Evolutionary conservation across 495 filamentous ascomycete genomes (phyloP).

Genomic region (Penicillium soppii): DNA sequence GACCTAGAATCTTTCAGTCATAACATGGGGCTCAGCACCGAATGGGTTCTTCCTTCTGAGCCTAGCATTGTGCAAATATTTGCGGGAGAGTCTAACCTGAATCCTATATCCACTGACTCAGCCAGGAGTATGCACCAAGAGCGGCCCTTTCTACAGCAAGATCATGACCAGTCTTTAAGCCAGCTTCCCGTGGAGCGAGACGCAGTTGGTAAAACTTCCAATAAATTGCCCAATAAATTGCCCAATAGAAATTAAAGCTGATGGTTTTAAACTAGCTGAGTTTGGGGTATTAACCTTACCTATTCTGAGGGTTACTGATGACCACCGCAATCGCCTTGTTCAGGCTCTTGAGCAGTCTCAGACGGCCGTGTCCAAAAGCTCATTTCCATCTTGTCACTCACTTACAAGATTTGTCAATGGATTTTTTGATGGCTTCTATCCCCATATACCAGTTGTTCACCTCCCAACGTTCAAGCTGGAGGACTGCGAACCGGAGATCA

Average conservation of each 20-base stretch:
- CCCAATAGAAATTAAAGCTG: background rate
- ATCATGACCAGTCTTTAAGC: background rate
- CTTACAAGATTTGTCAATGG: conserved; percentile 21
- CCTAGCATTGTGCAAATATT: conserved; percentile 4
- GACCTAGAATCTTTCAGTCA: conserved; percentile 17
- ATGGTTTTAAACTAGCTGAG: conserved; percentile 2
- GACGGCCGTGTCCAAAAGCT: background rate
- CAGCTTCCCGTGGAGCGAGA: conserved; percentile 8
- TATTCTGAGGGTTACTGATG: conserved; percentile 12
- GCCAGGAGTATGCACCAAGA: background rate
- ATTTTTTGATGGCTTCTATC: conserved; percentile 23
- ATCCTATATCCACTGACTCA: background rate
- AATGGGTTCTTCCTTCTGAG: conserved; percentile 8
- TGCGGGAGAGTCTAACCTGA: background rate
- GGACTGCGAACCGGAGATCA: conserved; percentile 16
- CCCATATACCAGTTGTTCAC: conserved; percentile 29
- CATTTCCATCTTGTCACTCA: conserved; percentile 13
- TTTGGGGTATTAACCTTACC: conserved; percentile 21
- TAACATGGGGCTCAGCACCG: conserved; percentile 14
- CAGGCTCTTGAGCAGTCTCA: background rate
- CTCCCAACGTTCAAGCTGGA: conserved; percentile 23
- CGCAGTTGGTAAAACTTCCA: conserved; percentile 4
- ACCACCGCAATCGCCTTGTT: conserved; percentile 7
- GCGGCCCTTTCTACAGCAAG: background rate
- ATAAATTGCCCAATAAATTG: background rate